Base-by-base conservation (phyloP, 371 early-diverging fungal genomes). In the Apophysomyces ossiformis region DNA sequence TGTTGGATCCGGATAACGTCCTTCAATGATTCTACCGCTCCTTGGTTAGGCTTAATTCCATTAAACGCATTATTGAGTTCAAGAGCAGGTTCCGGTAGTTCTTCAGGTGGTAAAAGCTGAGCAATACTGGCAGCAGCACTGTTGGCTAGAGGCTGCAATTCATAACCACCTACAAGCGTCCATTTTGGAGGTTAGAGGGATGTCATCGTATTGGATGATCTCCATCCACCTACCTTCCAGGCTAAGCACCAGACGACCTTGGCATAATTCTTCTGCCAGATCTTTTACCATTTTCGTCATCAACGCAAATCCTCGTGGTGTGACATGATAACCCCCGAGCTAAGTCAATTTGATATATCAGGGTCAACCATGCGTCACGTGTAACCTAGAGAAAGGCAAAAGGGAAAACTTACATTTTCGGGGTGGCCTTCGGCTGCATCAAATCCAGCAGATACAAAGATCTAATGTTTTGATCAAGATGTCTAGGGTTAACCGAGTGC, bases 371-470 rank as follows among this genome's bases (percentile, higher is more conserved):
- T 45, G 54, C 21, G 54, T 21, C 9, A 18, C 16, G n/a, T 21
- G 4, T 18, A n/a, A 7, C n/a, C 47, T 16, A 37, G 37, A 26
- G 32, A 26, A 26, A 26, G 32, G 32, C 32, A 26, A 26, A 26
- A 26, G 32, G 2, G 32, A 26, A 45, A 65, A 67, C 76, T 76
- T 84, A 85, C 87, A 66, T 85, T 85, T 57, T 79, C 77, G n/a
- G 87, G 84, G 58, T 88, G 87, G 15, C 87, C 86, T 69, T 85
- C 84, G 9, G 89, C 89, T 5, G 89, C 88, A 72, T 89, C 89
- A 64, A 87, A 89, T 15, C 90, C 90, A 38, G 89, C 89, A 35
- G 90, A 89, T 37, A 89, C 86, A 64, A 89, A 80, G 12, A 82
- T 75, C 81, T 80, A 57, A 13, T 45, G 32, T 5, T n/a, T n/a